Evolutionary conservation across 2,329 filamentous ascomycete genomes (phyloP).

Genomic region (Penicillium polonicum): DNA sequence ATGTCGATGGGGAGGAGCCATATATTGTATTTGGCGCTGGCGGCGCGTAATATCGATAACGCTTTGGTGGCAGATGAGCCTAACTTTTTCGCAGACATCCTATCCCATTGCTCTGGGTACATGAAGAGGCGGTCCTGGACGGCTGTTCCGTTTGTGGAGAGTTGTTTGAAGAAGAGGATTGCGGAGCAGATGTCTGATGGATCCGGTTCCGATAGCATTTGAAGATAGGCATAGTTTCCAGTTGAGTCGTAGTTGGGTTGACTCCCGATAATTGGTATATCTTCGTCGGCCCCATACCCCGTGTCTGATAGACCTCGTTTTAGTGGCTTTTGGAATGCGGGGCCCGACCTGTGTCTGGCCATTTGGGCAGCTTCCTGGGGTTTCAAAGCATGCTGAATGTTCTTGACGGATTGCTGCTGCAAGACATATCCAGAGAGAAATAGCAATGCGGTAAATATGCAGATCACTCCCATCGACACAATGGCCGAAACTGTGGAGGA

Average conservation of each 20-base stretch:
- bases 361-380: slow-evolving; percentile 18
- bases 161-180: slow-evolving; percentile 45
- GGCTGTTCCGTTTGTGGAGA: slow-evolving; percentile 35
- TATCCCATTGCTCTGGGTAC: slow-evolving; percentile 49
- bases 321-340: slow-evolving; percentile 23
- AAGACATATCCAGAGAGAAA: slow-evolving; percentile 86
- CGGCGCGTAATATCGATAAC: slow-evolving; percentile 39
- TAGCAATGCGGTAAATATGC: slow-evolving; percentile 74
- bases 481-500: slow-evolving; percentile 46
- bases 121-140: slow-evolving; percentile 46
- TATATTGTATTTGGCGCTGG: slow-evolving; percentile 42
- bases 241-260: slow-evolving; percentile 3
- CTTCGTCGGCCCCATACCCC: slow-evolving; percentile 12
- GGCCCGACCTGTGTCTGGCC: slow-evolving; percentile 14
- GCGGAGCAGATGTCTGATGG: slow-evolving; percentile 48
- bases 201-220: slow-evolving; percentile 44
- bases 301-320: slow-evolving; percentile 19
- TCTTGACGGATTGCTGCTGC: slow-evolving; percentile 79
- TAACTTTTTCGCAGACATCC: slow-evolving; percentile 24
- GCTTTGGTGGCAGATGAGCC: slow-evolving; percentile 33
- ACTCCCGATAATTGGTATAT: slow-evolving; percentile 11
- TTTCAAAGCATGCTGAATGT: slow-evolving; percentile 70
- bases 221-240: slow-evolving; percentile 44
- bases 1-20: slow-evolving; percentile 45
- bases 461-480: slow-evolving; percentile 54